Conservation (phyloP, 345 rosid genomes). For the Brassica rapa region DNA sequence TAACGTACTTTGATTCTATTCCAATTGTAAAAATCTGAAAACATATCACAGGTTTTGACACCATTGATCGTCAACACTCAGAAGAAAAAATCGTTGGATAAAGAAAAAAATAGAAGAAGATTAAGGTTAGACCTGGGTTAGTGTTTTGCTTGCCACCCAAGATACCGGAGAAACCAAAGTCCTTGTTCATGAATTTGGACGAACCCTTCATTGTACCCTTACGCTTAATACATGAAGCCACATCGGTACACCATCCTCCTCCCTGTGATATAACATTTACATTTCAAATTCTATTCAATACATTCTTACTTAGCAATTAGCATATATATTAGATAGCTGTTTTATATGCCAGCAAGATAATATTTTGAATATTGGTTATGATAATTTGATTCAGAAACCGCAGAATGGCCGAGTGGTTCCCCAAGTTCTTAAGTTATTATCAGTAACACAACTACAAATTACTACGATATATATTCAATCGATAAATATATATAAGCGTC, state of each 20-base stretch:
- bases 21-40: constrained; percentile 81
- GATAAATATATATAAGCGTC: background rate
- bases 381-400: background rate
- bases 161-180: constrained; percentile 79
- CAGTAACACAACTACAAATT: background rate
- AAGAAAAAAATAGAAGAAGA: background rate
- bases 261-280: constrained; percentile 50
- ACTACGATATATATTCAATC: background rate
- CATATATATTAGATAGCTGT: background rate
- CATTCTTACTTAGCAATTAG: background rate
- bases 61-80: background rate
- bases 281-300: background rate
- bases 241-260: constrained; percentile 92
- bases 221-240: constrained; percentile 57
- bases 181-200: constrained; percentile 63
- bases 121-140: constrained; percentile 65
- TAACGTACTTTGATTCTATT: constrained; percentile 81
- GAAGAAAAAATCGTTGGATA: background rate
- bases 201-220: constrained; percentile 69
- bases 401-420: background rate
- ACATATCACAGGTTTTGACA: background rate
- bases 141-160: constrained; percentile 55
- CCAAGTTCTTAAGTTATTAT: background rate
- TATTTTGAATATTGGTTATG: background rate
- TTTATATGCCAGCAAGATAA: background rate